These are phyloP conservation scores for Rhodosporidiobolus sp. DNA, from an alignment of 768 basidiomycete species.

Conservation along the genomic window DNA sequence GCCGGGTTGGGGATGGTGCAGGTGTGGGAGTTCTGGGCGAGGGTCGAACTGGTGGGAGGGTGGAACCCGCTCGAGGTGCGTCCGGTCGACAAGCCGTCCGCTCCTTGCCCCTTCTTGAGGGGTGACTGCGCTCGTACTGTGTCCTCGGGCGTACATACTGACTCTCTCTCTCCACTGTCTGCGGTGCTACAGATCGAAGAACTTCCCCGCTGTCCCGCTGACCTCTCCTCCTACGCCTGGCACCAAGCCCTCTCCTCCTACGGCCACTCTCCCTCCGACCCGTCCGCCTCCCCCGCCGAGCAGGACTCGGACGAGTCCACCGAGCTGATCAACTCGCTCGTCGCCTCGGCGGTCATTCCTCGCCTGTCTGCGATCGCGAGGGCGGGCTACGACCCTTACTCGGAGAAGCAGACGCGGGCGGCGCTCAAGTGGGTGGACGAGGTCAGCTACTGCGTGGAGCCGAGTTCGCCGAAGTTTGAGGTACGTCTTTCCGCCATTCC, in stretches of 20 bases:
- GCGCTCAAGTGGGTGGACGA: slow-evolving; percentile 51
- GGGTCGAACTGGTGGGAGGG: slow-evolving; percentile 50
- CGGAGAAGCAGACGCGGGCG: slow-evolving; percentile 47
- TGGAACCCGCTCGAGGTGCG: slow-evolving; percentile 54
- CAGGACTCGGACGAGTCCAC: slow-evolving; percentile 49
- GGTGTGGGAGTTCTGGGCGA: slow-evolving; percentile 54
- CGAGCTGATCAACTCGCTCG: slow-evolving; percentile 49
- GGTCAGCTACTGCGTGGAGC: slow-evolving; percentile 49
- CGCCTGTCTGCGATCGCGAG: slow-evolving; percentile 44
- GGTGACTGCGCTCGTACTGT: too few relatives aligned
- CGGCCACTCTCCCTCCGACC: slow-evolving; percentile 47
- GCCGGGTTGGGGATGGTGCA: slow-evolving; percentile 51
- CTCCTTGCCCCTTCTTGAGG: too few relatives aligned
- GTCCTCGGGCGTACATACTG: too few relatives aligned
- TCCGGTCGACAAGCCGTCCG: too few relatives aligned
- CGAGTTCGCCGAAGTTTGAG: slow-evolving; percentile 48
- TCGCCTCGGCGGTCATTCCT: slow-evolving; percentile 50
- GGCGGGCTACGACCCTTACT: slow-evolving; percentile 51
- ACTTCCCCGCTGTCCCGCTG: slow-evolving; percentile 23
- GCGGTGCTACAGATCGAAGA: slow-evolving; percentile 28
- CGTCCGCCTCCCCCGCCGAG: slow-evolving; percentile 26
- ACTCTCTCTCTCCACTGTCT: background rate
- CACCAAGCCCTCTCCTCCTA: slow-evolving; percentile 19
- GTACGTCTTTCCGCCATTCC: slow-evolving; percentile 39
- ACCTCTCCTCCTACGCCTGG: slow-evolving; percentile 45